Evolutionary conservation across 2,329 filamentous ascomycete species (phyloP), one percentile per base, ranked within the genome.

Genomic region (Colletotrichum navitas): DNA sequence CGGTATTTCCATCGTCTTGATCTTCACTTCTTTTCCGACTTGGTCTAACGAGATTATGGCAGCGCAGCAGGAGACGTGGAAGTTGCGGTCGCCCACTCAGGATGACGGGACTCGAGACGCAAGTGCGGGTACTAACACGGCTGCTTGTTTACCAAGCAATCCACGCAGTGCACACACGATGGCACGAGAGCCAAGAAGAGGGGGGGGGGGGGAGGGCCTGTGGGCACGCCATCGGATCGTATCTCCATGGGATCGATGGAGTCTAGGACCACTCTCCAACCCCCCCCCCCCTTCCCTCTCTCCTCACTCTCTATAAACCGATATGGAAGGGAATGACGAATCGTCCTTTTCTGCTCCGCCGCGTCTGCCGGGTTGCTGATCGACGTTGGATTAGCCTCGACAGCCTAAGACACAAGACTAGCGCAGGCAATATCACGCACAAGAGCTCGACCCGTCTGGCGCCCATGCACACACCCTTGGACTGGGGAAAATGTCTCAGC

Each of bases 401-500:
- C 49, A 51, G 59, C 51, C 45, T 41, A 51, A 51, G n/a, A 49
- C 43, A 39, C 59, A 41, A 29, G 45, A 21, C 45, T 34, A 39
- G 34, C n/a, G 21, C 45, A 47, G 45, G 10, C 45, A 10, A 24
- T 47, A 26, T 39, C 11, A 11, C 21, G 18, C 51, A 29, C 18
- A 47, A 14, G 26, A 14, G 32, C 29, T 11, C 29, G 24, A 61
- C 51, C 51, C 51, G 5, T n/a, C 29, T 18, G 10, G 29, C 29
- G 29, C 29, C 12, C 51, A 34, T 55, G 29, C 29, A 18, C 51
- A 32, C 49, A 39, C 32, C 34, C 32, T 56, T 26, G 5, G 10
- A n/a, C 32, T 36, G 54, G 45, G 45, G 32, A 4, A 54, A 66
- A 66, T 62, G 64, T 69, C 56, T 71, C 63, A 43, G 29, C 56